Conservation (phyloP, 176 grass and related monocot genomes). For the Tillandsia leiboldiana region DNA sequence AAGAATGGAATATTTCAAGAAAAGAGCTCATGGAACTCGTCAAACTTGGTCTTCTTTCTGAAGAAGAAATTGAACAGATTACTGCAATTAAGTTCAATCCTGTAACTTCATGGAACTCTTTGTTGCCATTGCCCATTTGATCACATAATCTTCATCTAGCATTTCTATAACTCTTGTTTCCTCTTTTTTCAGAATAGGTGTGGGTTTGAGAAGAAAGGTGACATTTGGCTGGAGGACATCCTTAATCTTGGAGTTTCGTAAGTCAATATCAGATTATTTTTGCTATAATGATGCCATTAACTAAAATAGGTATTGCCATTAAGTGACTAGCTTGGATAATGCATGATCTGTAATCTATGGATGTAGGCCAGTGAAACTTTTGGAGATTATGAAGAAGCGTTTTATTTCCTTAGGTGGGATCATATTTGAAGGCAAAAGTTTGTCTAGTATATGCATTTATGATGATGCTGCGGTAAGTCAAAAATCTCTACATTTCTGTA, state of each 20-base stretch:
- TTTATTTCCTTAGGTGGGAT: conserved; percentile 69
- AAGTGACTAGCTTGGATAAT: not conserved
- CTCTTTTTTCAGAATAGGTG: conserved; percentile 59
- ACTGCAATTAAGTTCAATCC: conserved; percentile 78
- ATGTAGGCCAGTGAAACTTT: conserved; percentile 72
- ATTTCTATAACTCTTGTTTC: conserved; percentile 1
- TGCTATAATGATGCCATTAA: not conserved
- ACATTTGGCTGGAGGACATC: conserved; percentile 89
- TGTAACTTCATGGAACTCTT: conserved; percentile 36
- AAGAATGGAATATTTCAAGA: conserved; percentile 93
- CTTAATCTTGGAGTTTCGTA: conserved; percentile 87
- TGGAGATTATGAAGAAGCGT: conserved; percentile 73
- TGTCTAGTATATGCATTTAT: conserved; percentile 52
- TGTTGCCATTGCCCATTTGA: not conserved
- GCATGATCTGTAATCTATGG: conserved; percentile 5
- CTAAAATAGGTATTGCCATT: not conserved
- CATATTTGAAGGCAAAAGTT: conserved; percentile 55
- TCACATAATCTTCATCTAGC: not conserved
- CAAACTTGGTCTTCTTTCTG: conserved; percentile 62
- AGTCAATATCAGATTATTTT: conserved; percentile 24
- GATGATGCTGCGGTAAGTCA: conserved; percentile 65
- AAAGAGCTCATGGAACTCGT: conserved; percentile 88
- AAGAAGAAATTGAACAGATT: conserved; percentile 67
- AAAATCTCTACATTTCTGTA: conserved; percentile 1
- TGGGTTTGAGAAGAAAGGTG: conserved; percentile 75